phyloP scores from a whole-genome alignment of 2,329 filamentous ascomycete species.

The Colletotrichum sp. region DNA sequence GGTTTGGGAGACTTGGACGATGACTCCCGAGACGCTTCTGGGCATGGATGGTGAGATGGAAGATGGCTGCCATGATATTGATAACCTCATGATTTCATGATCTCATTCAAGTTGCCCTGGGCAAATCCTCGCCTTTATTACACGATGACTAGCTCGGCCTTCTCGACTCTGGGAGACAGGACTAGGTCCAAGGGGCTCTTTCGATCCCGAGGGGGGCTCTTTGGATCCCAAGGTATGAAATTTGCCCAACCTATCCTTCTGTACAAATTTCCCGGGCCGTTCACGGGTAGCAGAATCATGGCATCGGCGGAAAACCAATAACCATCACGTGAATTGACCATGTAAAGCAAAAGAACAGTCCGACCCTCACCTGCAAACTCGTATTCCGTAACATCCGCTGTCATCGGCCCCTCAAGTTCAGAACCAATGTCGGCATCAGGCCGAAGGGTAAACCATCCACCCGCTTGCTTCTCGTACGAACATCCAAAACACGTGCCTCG shows the following conservation, averaged over 20 bases:
- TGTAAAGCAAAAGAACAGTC: not conserved
- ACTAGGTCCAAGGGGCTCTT: not conserved
- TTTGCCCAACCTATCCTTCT: not conserved
- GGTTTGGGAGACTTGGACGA: no score
- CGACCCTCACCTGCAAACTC: not conserved
- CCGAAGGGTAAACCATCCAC: accelerated
- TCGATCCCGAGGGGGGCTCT: not conserved
- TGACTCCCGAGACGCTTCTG: no score
- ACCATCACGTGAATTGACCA: not conserved
- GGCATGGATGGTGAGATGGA: no score
- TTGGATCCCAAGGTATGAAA: not conserved
- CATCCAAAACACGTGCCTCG: not conserved
- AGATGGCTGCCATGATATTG: no score
- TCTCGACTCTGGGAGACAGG: not conserved
- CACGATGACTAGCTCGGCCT: not conserved
- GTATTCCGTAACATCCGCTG: not conserved
- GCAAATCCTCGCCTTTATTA: not conserved
- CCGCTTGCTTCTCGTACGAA: not conserved
- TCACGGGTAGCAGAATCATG: not conserved
- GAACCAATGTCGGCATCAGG: not conserved
- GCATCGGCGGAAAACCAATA: not conserved
- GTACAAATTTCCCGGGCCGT: not conserved
- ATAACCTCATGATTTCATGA: not conserved
- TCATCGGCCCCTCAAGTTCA: accelerated
- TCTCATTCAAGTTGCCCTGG: not conserved